Conservation (phyloP, 495 filamentous ascomycete species). For the Chlorociboria aeruginascens region DNA sequence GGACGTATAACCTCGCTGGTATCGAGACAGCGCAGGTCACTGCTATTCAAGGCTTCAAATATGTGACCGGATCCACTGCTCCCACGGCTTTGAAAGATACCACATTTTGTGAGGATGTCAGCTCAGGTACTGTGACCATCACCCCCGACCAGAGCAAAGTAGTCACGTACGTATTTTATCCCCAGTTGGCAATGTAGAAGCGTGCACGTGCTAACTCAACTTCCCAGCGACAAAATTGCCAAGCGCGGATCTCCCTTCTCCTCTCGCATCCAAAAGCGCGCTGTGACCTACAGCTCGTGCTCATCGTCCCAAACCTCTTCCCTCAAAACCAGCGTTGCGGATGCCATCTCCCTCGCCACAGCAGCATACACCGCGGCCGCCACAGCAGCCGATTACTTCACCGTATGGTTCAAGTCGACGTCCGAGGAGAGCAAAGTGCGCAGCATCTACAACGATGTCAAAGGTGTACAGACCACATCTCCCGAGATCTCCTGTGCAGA, state of each 20-base stretch:
- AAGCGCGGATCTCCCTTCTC: slow-evolving; percentile 5
- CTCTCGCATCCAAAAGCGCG: slow-evolving; percentile 20
- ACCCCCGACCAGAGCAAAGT: slow-evolving; percentile 18
- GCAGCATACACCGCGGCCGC: slow-evolving; percentile 16
- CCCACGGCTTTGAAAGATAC: slow-evolving; percentile 13
- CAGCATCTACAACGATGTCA: slow-evolving; percentile 18
- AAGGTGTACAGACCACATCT: slow-evolving; percentile 19
- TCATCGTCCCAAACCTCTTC: slow-evolving; percentile 13
- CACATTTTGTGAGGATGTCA: slow-evolving; percentile 10
- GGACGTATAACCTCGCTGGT: slow-evolving; percentile 16
- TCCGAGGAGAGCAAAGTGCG: slow-evolving; percentile 11
- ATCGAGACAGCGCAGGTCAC: slow-evolving; percentile 10
- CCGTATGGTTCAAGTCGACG: slow-evolving; percentile 20
- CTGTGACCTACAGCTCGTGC: slow-evolving; percentile 16
- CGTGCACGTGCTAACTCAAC: not conserved
- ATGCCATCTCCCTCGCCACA: slow-evolving; percentile 19
- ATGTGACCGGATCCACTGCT: slow-evolving; percentile 15
- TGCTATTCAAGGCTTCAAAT: slow-evolving; percentile 21
- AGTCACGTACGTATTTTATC: slow-evolving; percentile 6
- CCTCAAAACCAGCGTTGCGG: slow-evolving; percentile 15
- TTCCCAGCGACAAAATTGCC: slow-evolving; percentile 11
- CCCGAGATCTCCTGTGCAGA: slow-evolving; percentile 21
- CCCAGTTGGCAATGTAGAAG: not conserved
- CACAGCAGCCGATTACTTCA: slow-evolving; percentile 14
- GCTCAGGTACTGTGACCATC: slow-evolving; percentile 14